These are phyloP conservation scores for Golubevia sp. DNA, from an alignment of 1,284 basidiomycete species.

Conservation along the genomic window DNA sequence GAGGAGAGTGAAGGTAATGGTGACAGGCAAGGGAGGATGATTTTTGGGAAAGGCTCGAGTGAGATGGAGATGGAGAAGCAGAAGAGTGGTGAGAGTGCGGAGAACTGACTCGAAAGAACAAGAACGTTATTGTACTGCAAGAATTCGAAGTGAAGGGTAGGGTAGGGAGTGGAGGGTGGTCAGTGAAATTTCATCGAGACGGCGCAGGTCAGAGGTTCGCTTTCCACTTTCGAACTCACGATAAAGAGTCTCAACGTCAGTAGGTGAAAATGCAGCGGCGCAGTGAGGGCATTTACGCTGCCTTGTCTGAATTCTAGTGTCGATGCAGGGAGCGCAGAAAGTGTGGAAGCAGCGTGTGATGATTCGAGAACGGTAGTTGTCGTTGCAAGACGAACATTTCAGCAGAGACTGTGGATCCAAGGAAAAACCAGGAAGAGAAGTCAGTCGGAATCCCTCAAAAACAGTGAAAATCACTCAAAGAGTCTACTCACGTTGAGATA, in stretches of 20 bases:
- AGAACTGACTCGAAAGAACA: no score
- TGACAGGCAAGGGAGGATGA: no score
- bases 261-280: constrained; percentile 47
- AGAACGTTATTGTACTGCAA: no score
- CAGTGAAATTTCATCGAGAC: not conserved
- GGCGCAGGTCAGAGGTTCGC: not conserved
- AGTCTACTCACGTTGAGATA: constrained; percentile 26
- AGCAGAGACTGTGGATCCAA: constrained; percentile 24
- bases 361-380: constrained; percentile 53
- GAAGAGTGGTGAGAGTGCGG: no score
- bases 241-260: constrained; percentile 56
- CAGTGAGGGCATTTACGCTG: constrained; percentile 60
- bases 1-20: no score
- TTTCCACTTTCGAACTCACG: constrained; percentile 20
- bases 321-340: constrained; percentile 54
- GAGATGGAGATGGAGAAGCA: no score
- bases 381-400: constrained; percentile 58
- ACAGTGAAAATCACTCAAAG: not conserved
- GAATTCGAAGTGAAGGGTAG: no score
- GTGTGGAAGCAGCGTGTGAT: constrained; percentile 57
- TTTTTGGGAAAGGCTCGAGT: no score
- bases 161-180: no score
- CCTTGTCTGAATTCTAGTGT: constrained; percentile 51
- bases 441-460: not conserved
- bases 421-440: not conserved